phyloP scores from a whole-genome alignment of 1,139 yeast species.

The Blastobotrys arbuscula region DNA sequence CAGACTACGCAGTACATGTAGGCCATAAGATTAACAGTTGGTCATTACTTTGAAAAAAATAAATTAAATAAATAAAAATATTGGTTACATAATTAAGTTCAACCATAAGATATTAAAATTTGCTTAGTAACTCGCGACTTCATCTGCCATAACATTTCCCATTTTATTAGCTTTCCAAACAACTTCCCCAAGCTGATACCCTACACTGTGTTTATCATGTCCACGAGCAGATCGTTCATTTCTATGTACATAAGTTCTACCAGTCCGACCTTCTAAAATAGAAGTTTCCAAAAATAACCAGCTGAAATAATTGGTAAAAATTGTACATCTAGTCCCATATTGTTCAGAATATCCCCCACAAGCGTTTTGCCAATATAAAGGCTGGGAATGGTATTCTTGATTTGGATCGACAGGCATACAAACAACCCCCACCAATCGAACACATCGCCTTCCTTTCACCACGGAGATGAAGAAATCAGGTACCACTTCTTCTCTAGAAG shows the following conservation, averaged over 20 bases:
- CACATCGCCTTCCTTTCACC: neutral
- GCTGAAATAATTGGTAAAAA: conserved; percentile 1
- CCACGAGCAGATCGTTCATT: neutral
- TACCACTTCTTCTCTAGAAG: neutral
- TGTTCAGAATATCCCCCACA: neutral
- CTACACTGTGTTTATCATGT: neutral
- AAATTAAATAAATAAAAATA: too few species aligned
- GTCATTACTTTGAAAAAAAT: too few species aligned
- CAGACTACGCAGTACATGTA: too few species aligned
- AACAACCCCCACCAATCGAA: neutral
- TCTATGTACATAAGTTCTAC: conserved; percentile 1
- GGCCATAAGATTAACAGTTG: too few species aligned
- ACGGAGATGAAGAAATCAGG: conserved; percentile 1
- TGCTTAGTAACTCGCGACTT: too few species aligned
- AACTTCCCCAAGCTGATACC: neutral
- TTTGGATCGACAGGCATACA: neutral
- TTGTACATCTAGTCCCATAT: conserved; percentile 3
- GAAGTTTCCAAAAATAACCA: conserved; percentile 7
- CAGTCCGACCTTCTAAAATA: neutral
- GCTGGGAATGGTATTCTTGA: neutral
- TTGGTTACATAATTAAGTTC: too few species aligned
- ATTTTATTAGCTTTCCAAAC: conserved; percentile 2
- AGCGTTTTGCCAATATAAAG: neutral
- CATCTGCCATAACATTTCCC: conserved; percentile 1
- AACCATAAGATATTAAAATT: too few species aligned